Evolutionary conservation across 768 basidiomycete genomes (phyloP), one percentile per base, ranked within the genome.

Genomic region (Tephrocybe sp.): DNA sequence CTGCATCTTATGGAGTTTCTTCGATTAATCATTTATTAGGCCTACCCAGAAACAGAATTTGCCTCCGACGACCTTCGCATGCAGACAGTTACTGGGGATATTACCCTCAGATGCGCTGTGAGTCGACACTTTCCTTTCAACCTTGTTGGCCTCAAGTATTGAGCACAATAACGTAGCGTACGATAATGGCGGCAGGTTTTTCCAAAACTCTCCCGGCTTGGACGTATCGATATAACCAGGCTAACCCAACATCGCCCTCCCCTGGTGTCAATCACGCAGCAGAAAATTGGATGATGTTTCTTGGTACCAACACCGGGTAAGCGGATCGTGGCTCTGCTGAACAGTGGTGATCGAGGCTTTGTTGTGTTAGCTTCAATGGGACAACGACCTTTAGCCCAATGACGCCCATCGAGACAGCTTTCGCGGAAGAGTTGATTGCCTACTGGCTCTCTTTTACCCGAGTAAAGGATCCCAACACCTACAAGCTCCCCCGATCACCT

Each of bases 241-340:
- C 70, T 4, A 76, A 80, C 46, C 77, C 77, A 6, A 76, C 77
- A 0, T 53, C 55, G 4, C 66, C 66, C 13, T 66, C 66, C 14
- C 45, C 61, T 0, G 66, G 45, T 8, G 76, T 79, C 1, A 62
- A 46, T 1, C 83, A 84, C 54, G 75, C 83, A 6, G 72, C 84
- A 0, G 84, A 83, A 60, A 83, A 85, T 57, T 84, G 79, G 78
- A 83, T 83, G 80, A 79, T 84, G 82, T 84, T 83, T 67, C 62
- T 65, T 17, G 83, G 85, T 1, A 76, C 72, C 1, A 78, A 78
- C 51, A 83, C 82, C 26, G 83, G 83, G 84, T 83, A 58, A 16
- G 70, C 57, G 26, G 26, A 26, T 26, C 26, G 26, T 7, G n/a
- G 26, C 1, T 31, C 17, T 17, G 33, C 14, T 33, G 42, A 13